A percentile compares a stretch with the other conserved stretches of the same genome.
Conservation (phyloP, 2,329 filamentous ascomycete genomes). For the Pseudogymnoascus sp. region DNA sequence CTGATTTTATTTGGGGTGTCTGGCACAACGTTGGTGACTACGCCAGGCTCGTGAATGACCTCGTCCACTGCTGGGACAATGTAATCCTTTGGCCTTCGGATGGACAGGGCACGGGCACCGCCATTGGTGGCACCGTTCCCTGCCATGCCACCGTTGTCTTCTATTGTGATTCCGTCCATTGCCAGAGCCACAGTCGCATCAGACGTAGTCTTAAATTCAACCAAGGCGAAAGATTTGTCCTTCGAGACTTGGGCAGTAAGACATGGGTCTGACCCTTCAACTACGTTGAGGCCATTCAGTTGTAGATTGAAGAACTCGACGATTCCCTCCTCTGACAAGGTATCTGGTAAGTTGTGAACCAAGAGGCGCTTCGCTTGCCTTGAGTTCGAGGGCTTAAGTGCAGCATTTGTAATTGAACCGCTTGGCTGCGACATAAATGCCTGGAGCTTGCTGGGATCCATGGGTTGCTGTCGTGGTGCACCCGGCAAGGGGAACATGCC, state of each 20-base stretch:
- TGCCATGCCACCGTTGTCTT: constrained; percentile 39
- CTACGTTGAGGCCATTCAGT: constrained; percentile 91
- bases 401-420: constrained; percentile 58
- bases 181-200: constrained; percentile 90
- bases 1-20: constrained; percentile 95
- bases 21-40: constrained; percentile 72
- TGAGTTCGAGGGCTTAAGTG: constrained; percentile 85
- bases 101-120: constrained; percentile 54
- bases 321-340: constrained; percentile 67
- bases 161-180: constrained; percentile 84
- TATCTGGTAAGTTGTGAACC: constrained; percentile 70
- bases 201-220: constrained; percentile 82
- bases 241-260: constrained; percentile 73
- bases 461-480: constrained; percentile 86
- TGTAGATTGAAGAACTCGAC: constrained; percentile 91
- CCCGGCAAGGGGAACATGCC: constrained; percentile 98
- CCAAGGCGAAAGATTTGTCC: constrained; percentile 71
- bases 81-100: constrained; percentile 91
- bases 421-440: constrained; percentile 91
- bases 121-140: constrained; percentile 25
- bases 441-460: constrained; percentile 90
- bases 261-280: constrained; percentile 78
- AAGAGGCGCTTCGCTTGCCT: constrained; percentile 91
- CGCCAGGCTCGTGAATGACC: constrained; percentile 64
- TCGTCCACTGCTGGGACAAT: constrained; percentile 82